A percentile compares a stretch with the other conserved stretches of the same genome.
Conservation (phyloP, 805 yeast genomes). For the Myxozyma lipomycoides region DNA sequence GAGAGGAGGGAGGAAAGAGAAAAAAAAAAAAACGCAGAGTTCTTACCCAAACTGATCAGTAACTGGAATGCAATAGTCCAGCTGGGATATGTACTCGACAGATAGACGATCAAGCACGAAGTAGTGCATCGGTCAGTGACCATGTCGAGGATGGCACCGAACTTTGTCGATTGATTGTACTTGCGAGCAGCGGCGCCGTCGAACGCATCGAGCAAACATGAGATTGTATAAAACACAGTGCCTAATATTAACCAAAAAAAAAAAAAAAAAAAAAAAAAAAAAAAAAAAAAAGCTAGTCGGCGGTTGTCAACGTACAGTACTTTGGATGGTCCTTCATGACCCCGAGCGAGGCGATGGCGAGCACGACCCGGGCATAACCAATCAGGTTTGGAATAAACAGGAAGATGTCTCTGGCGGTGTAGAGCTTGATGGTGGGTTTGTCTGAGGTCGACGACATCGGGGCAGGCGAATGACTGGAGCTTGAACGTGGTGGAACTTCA, state of each 20-base stretch:
- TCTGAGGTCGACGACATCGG: no score
- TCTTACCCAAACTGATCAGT: slow-evolving; percentile 56
- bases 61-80: slow-evolving; percentile 73
- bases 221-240: slow-evolving; percentile 70
- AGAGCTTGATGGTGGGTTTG: slow-evolving; percentile 1
- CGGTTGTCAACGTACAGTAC: slow-evolving; percentile 44
- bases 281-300: background rate
- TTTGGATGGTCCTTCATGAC: slow-evolving; percentile 83
- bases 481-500: no score
- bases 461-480: no score
- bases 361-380: slow-evolving; percentile 79
- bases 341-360: slow-evolving; percentile 74
- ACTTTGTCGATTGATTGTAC: slow-evolving; percentile 80
- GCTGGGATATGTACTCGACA: slow-evolving; percentile 73
- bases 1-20: slow-evolving; percentile 41
- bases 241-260: slow-evolving; percentile 2
- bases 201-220: slow-evolving; percentile 90
- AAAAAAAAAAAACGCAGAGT: background rate
- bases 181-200: slow-evolving; percentile 95
- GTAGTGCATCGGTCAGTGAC: slow-evolving; percentile 98
- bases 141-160: slow-evolving; percentile 98
- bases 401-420: slow-evolving; percentile 56
- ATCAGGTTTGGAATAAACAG: slow-evolving; percentile 85
- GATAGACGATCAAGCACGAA: slow-evolving; percentile 80
- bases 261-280: background rate